Evolutionary conservation across 2,329 filamentous ascomycete genomes (phyloP).

Genomic region (Cytospora paraplurivora): DNA sequence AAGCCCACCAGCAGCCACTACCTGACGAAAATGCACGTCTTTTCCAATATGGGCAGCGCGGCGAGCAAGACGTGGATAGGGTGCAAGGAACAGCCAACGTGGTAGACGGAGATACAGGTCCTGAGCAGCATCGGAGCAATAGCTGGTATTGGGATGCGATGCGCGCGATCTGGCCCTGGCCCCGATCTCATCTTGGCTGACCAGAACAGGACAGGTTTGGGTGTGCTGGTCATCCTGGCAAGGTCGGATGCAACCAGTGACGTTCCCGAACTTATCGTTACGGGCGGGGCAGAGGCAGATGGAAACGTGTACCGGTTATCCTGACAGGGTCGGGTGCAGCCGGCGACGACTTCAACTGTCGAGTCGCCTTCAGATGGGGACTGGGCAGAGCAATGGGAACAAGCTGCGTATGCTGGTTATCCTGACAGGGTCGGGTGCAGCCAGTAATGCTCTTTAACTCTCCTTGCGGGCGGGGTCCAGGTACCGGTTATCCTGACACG

Average conservation of each 20-base stretch:
- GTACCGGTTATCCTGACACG: too few relatives aligned
- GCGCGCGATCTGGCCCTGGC: too few relatives aligned
- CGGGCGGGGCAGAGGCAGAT: background rate
- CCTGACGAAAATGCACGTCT: background rate
- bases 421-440: too few relatives aligned
- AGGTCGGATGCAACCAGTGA: constrained; percentile 2
- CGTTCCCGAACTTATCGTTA: background rate
- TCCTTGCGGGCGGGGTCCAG: too few relatives aligned
- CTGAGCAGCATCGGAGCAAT: background rate
- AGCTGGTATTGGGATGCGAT: too few relatives aligned
- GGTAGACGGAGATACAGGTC: background rate
- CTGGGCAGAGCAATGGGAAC: too few relatives aligned
- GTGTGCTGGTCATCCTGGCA: background rate
- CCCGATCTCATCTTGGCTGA: background rate
- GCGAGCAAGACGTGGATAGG: background rate
- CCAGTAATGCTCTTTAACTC: too few relatives aligned
- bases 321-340: constrained; percentile 7
- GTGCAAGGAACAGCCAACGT: background rate
- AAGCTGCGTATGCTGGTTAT: too few relatives aligned
- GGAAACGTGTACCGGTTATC: constrained; percentile 1
- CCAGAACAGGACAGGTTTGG: too few relatives aligned
- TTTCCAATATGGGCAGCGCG: constrained; percentile 1
- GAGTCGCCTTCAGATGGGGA: too few relatives aligned
- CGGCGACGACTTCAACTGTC: background rate
- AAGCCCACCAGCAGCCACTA: background rate